Base-by-base conservation (phyloP, 495 filamentous ascomycete genomes). In the Tuber brumale region DNA sequence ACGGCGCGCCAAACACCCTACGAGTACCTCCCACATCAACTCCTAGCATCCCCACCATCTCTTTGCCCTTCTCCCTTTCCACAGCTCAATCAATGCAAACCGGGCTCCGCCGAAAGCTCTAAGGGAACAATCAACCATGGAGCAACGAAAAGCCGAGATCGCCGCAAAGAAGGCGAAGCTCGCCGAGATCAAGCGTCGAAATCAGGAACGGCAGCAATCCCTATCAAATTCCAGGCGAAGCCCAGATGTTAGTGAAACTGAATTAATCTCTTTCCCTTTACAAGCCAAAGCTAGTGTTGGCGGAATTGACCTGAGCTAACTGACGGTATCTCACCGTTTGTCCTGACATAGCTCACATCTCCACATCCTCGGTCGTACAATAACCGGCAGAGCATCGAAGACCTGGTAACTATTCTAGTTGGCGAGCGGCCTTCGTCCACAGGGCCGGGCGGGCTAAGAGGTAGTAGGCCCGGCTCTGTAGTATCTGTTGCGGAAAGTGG, bases 111-210 rank as follows among this genome's bases (percentile, higher is more conserved):
- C 27, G 27, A 66, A 66, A 35, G 57, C 27, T 66, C 27, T 8
- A 35, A 66, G 31, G 27, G 16, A 35, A 66, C 3, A 6, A 66
- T 66, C 31, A 66, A 87, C 82, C 69, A 92, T 94, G 88, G 92
- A 94, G 86, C 90, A 93, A 86, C 91, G 94, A 77, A 91, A 91
- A 85, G 94, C 95, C 86, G 95, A 98, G 86, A 96, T 99, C 81
- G 86, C 93, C 70, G 93, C 92, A 77, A 99, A 98, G 85, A 91
- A 91, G 86, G 94, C 94, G 44, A 97, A 92, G 87, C 93, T 99
- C 80, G 94, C 91, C 42, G 96, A 98, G 87, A 88, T 99, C 79
- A 97, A 97, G 85, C 89, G 93, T 75, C 94, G 97, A 83, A 89
- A 83, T 74, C 76, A 72, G 48, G 81, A 82, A 48, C 81, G 78